Evolutionary conservation across 805 yeast species (phyloP), one percentile per base, ranked within the genome.

Genomic region (Metschnikowia orientalis): DNA sequence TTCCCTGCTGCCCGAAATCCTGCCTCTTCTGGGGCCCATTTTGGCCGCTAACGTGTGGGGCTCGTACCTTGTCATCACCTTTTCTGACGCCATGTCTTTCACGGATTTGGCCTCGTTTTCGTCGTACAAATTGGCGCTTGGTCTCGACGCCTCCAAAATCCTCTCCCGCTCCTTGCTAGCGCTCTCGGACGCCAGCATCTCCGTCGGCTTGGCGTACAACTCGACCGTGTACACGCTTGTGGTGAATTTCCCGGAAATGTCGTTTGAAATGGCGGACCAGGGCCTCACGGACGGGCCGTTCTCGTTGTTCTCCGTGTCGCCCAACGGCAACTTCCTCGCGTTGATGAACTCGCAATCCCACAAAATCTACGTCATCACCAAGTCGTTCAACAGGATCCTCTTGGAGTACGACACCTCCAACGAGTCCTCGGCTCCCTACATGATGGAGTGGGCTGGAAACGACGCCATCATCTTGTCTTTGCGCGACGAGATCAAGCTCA

Each of bases 361-460:
- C 9, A 67, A 62, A 12, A 54, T 82, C 0, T 71, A 65, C 35
- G 77, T 84, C 6, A 54, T 70, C 15, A 70, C 77, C 32, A 55
- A 61, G 25, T 69, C 63, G 34, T 72, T 76, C 36, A 57, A 63
- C 35, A 60, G 60, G 18, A 57, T 63, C 5, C 56, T 75, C 10
- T 56, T 70, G 26, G 71, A 66, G 28, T 71, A 65, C 46, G 68
- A 61, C 38, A 53, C 67, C 6, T 60, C 73, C 4, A 56, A 55
- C 26, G 68, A 66, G 40, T 50, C 55, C 17, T 34, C 56, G 4
- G 38, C 46, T 0, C 78, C 81, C 0, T 54, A 49, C 25, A 69
- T 71, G 38, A 59, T 84, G 12, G 69, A 68, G 37, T 92, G 97
- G 97, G 81, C 95, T 52, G 86, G 90, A 0, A 77, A 80, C 44